phyloP scores from a whole-genome alignment of 2,329 filamentous ascomycete genomes.

The Beauveria medogensis region DNA sequence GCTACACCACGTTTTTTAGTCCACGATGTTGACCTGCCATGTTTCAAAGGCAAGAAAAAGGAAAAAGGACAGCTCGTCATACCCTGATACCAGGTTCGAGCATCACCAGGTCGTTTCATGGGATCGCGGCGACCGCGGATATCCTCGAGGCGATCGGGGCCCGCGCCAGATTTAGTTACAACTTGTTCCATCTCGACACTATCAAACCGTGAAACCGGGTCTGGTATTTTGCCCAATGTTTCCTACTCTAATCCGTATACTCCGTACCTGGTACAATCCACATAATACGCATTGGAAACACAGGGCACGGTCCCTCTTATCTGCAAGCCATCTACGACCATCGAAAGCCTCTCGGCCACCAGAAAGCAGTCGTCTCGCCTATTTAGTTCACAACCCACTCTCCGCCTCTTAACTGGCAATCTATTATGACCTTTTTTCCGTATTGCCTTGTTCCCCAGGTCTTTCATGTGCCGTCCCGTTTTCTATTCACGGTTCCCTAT shows the following conservation, averaged over 20 bases:
- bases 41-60: neutral
- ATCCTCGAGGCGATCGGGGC: too few relatives aligned
- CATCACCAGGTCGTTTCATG: neutral
- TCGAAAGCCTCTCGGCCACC: neutral
- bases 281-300: neutral
- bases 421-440: neutral
- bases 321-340: neutral
- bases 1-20: constrained; percentile 6
- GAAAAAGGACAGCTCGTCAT: neutral
- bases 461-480: neutral
- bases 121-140: too few relatives aligned
- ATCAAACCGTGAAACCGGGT: too few relatives aligned
- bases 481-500: neutral
- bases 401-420: neutral
- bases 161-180: too few relatives aligned
- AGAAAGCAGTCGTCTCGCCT: neutral
- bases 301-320: neutral
- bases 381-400: neutral
- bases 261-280: too few relatives aligned
- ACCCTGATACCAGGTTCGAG: too few relatives aligned
- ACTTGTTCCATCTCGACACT: too few relatives aligned
- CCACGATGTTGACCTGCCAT: neutral
- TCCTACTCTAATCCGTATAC: too few relatives aligned
- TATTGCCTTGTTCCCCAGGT: neutral
- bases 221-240: neutral